phyloP scores from a whole-genome alignment of 495 filamentous ascomycete species.

The Aspergillus haitiensis region DNA sequence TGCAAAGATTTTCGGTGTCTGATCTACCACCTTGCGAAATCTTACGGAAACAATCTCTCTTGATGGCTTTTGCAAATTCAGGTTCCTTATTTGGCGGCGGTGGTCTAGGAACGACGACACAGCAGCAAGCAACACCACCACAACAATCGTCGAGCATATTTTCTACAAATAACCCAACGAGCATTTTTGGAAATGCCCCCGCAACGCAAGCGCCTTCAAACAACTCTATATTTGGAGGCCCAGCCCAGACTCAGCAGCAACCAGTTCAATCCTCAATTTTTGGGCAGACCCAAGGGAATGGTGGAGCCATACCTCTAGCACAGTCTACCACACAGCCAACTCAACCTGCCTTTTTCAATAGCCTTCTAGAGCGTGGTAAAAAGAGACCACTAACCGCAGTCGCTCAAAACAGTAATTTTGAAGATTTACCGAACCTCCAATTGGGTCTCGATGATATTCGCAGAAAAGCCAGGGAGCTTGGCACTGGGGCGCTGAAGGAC shows the following conservation, averaged over 20 bases:
- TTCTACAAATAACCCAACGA: constrained; percentile 35
- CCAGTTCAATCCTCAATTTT: constrained; percentile 34
- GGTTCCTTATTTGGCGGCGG: constrained; percentile 40
- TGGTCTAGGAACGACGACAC: constrained; percentile 30
- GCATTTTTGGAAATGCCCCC: constrained; percentile 29
- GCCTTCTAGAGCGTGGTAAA: constrained; percentile 72
- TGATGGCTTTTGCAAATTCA: constrained; percentile 31
- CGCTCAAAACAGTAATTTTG: constrained; percentile 44
- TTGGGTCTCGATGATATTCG: constrained; percentile 85
- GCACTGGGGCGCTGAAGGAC: constrained; percentile 49
- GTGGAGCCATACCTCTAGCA: constrained; percentile 21
- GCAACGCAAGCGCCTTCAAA: constrained; percentile 29
- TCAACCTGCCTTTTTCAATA: constrained; percentile 80
- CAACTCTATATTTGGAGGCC: constrained; percentile 32
- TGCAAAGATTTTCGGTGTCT: background rate
- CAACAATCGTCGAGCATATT: constrained; percentile 36
- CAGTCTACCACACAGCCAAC: constrained; percentile 35
- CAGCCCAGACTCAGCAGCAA: constrained; percentile 38
- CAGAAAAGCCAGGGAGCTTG: constrained; percentile 77
- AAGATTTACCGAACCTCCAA: constrained; percentile 61
- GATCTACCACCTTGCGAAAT: background rate
- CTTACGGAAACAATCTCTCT: constrained; percentile 2
- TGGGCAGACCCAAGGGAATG: constrained; percentile 33
- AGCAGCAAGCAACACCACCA: constrained; percentile 18
- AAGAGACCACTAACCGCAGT: constrained; percentile 46